A percentile compares a stretch with the other conserved stretches of the same genome.
Conservation (phyloP, 2,329 filamentous ascomycete genomes). For the Rhinocladiella similis region DNA sequence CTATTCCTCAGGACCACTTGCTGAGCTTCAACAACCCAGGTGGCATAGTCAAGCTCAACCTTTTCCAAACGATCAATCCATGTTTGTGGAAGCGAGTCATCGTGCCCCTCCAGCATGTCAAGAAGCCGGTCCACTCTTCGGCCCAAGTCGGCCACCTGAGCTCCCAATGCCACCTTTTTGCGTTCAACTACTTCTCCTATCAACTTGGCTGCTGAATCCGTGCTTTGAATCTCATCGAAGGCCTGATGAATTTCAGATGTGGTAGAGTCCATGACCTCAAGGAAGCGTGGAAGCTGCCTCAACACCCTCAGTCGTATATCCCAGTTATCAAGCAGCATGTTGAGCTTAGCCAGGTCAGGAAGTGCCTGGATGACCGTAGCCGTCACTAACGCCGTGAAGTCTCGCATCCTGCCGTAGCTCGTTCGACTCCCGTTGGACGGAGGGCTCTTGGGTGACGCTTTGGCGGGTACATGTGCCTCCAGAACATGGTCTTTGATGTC, state of each 20-base stretch:
- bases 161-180: constrained; percentile 59
- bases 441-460: constrained; percentile 45
- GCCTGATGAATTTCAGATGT: constrained; percentile 38
- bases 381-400: constrained; percentile 86
- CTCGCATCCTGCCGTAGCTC: constrained; percentile 73
- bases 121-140: constrained; percentile 79
- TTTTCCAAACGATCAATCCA: constrained; percentile 88
- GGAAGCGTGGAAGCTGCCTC: constrained; percentile 68
- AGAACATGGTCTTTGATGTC: constrained; percentile 88
- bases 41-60: constrained; percentile 73
- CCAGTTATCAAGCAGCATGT: constrained; percentile 75
- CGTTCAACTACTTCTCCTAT: constrained; percentile 42
- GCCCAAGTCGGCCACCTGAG: constrained; percentile 69
- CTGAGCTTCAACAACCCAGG: constrained; percentile 80
- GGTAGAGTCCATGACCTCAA: constrained; percentile 59
- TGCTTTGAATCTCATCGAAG: constrained; percentile 33
- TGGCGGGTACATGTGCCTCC: constrained; percentile 63
- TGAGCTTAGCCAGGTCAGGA: constrained; percentile 74
- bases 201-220: constrained; percentile 23
- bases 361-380: constrained; percentile 88
- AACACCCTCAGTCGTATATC: constrained; percentile 73
- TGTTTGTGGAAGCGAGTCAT: constrained; percentile 78
- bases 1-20: constrained; percentile 70
- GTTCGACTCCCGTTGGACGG: constrained; percentile 41
- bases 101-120: constrained; percentile 77